Conservation (phyloP, 306 rosid genomes). For the Pachyrhizus erosus region DNA sequence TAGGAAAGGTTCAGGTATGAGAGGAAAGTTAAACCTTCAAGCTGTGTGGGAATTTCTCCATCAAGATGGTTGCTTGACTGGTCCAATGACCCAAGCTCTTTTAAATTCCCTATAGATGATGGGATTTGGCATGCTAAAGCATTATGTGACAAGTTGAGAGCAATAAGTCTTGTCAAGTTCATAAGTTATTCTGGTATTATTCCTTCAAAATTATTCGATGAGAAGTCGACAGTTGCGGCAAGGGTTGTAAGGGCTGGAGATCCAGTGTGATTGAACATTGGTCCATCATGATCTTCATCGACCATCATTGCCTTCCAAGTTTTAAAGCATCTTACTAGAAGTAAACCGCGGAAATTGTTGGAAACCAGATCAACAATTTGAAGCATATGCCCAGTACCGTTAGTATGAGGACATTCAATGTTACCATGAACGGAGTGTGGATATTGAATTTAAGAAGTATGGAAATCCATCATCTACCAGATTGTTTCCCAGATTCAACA, state of each 20-base stretch:
- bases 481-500: constrained; percentile 15
- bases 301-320: constrained; percentile 41
- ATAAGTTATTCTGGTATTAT: no score
- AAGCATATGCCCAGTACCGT: constrained; percentile 37
- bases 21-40: no score
- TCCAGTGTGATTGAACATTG: not conserved
- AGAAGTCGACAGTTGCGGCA: no score
- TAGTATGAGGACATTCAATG: constrained; percentile 31
- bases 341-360: constrained; percentile 49
- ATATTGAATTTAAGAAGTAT: constrained; percentile 14
- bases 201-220: not conserved
- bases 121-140: not conserved
- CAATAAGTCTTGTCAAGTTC: no score
- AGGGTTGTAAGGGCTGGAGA: no score
- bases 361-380: constrained; percentile 53
- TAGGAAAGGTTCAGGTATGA: no score
- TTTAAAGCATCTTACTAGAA: no score
- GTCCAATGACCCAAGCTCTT: no score
- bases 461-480: constrained; percentile 34
- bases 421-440: constrained; percentile 41
- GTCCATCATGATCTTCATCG: not conserved
- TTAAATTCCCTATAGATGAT: no score
- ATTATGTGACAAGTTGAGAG: no score
- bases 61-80: no score
- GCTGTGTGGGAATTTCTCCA: no score